These are phyloP conservation scores for Galerina marginata DNA, from an alignment of 768 basidiomycete genomes.

Conservation along the genomic window DNA sequence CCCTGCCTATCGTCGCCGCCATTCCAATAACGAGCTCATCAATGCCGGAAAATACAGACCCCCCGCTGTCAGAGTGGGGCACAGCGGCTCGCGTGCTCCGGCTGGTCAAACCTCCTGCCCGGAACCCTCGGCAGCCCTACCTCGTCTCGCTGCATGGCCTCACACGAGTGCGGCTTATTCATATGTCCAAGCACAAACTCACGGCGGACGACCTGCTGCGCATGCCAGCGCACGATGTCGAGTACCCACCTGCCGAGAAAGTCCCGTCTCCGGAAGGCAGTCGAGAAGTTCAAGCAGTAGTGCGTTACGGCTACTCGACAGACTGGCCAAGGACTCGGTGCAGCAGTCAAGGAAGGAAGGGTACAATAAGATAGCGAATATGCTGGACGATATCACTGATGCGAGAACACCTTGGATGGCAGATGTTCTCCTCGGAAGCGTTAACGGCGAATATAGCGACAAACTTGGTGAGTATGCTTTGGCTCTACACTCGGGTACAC, in stretches of 20 bases:
- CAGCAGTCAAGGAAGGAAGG: constrained; percentile 64
- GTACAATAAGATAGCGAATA: constrained; percentile 68
- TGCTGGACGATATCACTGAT: constrained; percentile 75
- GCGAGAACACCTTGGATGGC: constrained; percentile 75
- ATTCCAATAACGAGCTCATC: constrained; percentile 19
- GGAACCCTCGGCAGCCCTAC: constrained; percentile 64
- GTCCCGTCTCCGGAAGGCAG: constrained; percentile 56
- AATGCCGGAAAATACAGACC: constrained; percentile 14
- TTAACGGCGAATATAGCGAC: constrained; percentile 71
- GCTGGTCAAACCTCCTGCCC: constrained; percentile 63
- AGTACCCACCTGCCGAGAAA: constrained; percentile 51
- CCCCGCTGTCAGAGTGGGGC: constrained; percentile 55
- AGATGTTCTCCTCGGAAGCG: constrained; percentile 71
- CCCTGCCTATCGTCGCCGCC: constrained; percentile 72
- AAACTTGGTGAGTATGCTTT: constrained; percentile 61
- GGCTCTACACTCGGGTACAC: not conserved
- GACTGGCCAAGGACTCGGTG: constrained; percentile 56
- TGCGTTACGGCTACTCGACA: constrained; percentile 69
- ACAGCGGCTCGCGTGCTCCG: constrained; percentile 75
- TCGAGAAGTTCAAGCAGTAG: constrained; percentile 74
- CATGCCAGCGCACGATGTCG: constrained; percentile 48
- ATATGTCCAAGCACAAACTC: constrained; percentile 30
- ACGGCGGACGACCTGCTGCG: constrained; percentile 31
- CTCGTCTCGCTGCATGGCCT: constrained; percentile 76
- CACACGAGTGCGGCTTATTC: constrained; percentile 62